Base-by-base conservation (phyloP, 2,329 filamentous ascomycete genomes). In the Fusarium kyushuense region DNA sequence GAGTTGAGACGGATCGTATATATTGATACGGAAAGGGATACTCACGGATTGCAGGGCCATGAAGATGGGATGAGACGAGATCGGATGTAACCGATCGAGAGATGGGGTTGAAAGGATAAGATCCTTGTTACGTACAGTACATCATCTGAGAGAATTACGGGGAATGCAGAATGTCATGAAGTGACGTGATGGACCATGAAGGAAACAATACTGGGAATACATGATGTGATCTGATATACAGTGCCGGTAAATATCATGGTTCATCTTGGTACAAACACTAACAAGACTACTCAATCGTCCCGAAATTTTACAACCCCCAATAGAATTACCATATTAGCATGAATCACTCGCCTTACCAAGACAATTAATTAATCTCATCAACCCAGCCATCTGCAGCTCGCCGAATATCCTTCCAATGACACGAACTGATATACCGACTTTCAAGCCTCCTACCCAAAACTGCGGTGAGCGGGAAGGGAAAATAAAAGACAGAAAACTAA, bases 21-120 rank as follows among this genome's bases (percentile, higher is more conserved):
- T 14, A 30, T 38, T 29, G 5, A n/a, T 17, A 17, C 6, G 19
- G 5, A 9, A 14, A 48, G 40, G 38, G 29, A n/a, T 6, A 47
- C 30, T 23, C 11, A 27, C 32, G 29, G 23, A 19, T 27, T 19
- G 6, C 21, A 54, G 40, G 19, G 17, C 11, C 25, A 57, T 30
- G 30, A 21, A 21, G 63, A 66, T 66, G 61, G 61, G 61, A 65
- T 65, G 46, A n/a, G n/a, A n/a, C n/a, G 25, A 21, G 63, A 66
- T 66, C 63, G 61, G 61, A 65, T 65, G 46, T 46, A 53, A 51
- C 55, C 63, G 54, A 59, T 60, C 51, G 35, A 53, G 25, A 56
- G 61, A 43, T 55, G 32, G 21, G 21, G 48, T 16, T 25, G 17
- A 12, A 25, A 23, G 35, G 38, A 27, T 2, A 35, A 19, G 32